These are phyloP conservation scores for Ochetophila trinervis DNA, from an alignment of 306 rosid species.

Conservation along the genomic window DNA sequence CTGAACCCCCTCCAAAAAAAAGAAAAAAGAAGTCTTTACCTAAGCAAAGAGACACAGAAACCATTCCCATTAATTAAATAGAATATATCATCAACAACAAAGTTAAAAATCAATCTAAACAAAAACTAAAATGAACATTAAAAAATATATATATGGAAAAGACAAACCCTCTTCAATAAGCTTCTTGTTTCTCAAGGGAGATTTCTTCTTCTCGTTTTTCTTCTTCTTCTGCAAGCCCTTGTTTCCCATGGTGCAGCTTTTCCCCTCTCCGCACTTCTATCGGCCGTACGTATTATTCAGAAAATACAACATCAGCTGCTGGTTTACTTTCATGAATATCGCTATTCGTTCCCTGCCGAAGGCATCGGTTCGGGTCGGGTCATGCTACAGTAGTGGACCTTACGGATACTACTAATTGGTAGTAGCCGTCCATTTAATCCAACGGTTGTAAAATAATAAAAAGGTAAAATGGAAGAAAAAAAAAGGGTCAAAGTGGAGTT, in stretches of 20 bases:
- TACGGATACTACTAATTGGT: too few relatives aligned
- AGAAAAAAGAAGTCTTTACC: too few relatives aligned
- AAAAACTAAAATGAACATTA: not conserved
- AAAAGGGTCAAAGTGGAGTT: too few relatives aligned
- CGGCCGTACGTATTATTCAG: not conserved
- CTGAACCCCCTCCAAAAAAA: too few relatives aligned
- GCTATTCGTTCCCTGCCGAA: not conserved
- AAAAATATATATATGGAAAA: not conserved
- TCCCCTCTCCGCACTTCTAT: not conserved
- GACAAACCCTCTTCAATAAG: not conserved
- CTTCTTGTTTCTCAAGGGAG: not conserved
- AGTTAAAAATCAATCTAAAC: not conserved
- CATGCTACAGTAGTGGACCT: too few relatives aligned
- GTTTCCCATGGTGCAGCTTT: not conserved
- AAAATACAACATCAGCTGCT: not conserved
- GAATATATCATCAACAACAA: not conserved
- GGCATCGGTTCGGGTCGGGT: too few relatives aligned
- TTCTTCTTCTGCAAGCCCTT: slow-evolving; percentile 4
- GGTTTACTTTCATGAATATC: not conserved
- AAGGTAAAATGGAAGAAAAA: too few relatives aligned
- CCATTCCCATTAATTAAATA: not conserved
- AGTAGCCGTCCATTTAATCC: too few relatives aligned
- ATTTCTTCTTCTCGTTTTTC: not conserved
- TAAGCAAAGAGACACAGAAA: not conserved
- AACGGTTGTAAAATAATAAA: too few relatives aligned